Base-by-base conservation (phyloP, 495 filamentous ascomycete genomes). In the Penicillium silybi region DNA sequence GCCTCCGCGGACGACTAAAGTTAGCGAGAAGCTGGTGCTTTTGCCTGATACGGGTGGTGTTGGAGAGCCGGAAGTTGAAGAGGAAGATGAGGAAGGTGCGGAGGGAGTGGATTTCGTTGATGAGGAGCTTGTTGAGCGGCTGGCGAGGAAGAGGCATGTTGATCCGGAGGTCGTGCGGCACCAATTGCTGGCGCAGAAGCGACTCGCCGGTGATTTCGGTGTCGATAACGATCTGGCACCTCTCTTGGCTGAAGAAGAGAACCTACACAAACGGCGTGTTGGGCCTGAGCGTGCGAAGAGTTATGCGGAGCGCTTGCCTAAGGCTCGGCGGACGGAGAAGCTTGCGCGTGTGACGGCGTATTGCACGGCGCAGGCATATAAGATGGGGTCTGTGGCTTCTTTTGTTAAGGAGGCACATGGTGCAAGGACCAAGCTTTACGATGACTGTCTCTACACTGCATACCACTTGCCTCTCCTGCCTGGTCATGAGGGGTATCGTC, bases 391-490 rank as follows among this genome's bases (percentile, higher is more conserved):
- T 22, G 87, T 90, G 37, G 89, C 90, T 17, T 81, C 87, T 41
- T 99, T 99, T 72, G 78, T 96, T 32, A 88, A 86, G 64, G 89
- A 86, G 41, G 83, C 83, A 62, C 93, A 99, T 78, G 85, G 86
- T n/a, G 95, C 90, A 0, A 83, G 88, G 71, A 95, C 92, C 37
- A 99, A 99, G 68, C 78, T 97, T n/a, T 99, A 99, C 67, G 95
- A 97, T 68, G 95, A 99, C 64, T 97, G 95, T 63, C 77, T 99
- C 17, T 99, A 99, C 61, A 87, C 84, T 5, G 93, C 92, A 26
- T 99, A 97, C 68, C 92, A 97, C 71, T 73, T 96, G 22, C 93
- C 93, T 8, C 67, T 99, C 43, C 72, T 97, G 44, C 85, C 87
- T 6, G 95, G 93, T 0, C 77, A 74, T 39, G 89, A 93, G 29